Evolutionary conservation across 2,329 filamentous ascomycete species (phyloP).

Genomic region (Fusarium paranaense): DNA sequence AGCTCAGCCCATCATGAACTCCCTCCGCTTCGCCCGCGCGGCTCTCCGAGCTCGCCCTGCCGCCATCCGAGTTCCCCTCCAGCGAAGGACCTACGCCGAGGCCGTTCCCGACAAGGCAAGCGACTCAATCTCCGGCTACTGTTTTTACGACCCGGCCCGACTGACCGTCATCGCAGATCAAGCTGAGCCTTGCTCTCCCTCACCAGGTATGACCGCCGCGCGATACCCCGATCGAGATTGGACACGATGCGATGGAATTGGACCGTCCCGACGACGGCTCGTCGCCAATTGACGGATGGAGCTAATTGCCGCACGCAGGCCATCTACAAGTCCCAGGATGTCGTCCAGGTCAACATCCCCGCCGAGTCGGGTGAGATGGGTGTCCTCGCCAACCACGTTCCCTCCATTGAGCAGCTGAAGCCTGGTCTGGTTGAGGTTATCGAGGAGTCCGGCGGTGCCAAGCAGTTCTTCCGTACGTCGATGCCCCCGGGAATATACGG

Average conservation of each 20-base stretch:
- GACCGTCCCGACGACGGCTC: conserved; percentile 31
- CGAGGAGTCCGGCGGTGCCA: conserved; percentile 88
- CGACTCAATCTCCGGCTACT: conserved; percentile 31
- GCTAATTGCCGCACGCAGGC: conserved; percentile 72
- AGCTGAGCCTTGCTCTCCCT: conserved; percentile 96
- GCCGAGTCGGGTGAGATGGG: conserved; percentile 99
- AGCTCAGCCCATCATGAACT: conserved; percentile 81
- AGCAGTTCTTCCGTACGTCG: conserved; percentile 97
- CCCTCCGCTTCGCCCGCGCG: conserved; percentile 89
- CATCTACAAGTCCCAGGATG: conserved; percentile 75
- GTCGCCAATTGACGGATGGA: conserved; percentile 45
- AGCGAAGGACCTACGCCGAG: conserved; percentile 93
- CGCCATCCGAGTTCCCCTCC: conserved; percentile 78
- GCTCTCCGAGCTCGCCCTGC: conserved; percentile 87
- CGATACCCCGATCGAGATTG: conserved; percentile 34
- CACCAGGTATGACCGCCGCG: conserved; percentile 83
- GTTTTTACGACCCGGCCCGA: conserved; percentile 38
- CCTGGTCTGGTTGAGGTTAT: conserved; percentile 95
- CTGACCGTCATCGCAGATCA: conserved; percentile 71
- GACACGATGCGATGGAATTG: conserved; percentile 46
- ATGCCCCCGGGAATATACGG: conserved; percentile 16
- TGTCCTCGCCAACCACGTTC: conserved; percentile 98
- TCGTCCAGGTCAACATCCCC: conserved; percentile 97
- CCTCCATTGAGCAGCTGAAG: conserved; percentile 98
- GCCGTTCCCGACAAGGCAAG: conserved; percentile 84